These are phyloP conservation scores for Ehretia macrophylla DNA, from an alignment of 257 asterid species.

Conservation along the genomic window DNA sequence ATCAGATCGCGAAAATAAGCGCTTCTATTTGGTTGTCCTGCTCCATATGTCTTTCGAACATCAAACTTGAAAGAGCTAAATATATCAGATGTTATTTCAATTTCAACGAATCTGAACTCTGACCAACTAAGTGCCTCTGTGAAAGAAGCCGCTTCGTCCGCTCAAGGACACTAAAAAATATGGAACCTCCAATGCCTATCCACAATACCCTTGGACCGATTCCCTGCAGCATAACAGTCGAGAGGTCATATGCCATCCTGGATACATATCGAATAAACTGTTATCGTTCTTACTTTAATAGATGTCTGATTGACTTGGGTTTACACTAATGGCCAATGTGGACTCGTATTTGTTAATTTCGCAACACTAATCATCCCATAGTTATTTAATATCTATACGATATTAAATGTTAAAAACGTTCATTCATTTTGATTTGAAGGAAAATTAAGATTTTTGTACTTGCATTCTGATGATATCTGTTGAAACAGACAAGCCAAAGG, in stretches of 20 bases:
- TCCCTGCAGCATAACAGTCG: constrained; percentile 39
- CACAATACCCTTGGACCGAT: constrained; percentile 61
- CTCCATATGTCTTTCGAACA: no score
- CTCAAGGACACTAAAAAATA: constrained; percentile 64
- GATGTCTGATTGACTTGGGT: neutral
- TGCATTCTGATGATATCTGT: neutral
- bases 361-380: no score
- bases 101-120: constrained; percentile 15
- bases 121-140: constrained; percentile 20
- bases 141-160: constrained; percentile 47
- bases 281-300: neutral
- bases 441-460: neutral
- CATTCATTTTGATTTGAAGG: no score
- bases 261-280: neutral
- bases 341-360: no score
- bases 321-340: no score
- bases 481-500: neutral
- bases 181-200: constrained; percentile 70
- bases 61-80: no score
- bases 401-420: no score
- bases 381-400: no score
- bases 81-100: no score
- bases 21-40: no score
- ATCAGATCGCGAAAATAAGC: no score
- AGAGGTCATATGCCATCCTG: neutral